Evolutionary conservation across 768 basidiomycete genomes (phyloP), one percentile per base, ranked within the genome.

Genomic region (Agaricus sinodeliciosus): DNA sequence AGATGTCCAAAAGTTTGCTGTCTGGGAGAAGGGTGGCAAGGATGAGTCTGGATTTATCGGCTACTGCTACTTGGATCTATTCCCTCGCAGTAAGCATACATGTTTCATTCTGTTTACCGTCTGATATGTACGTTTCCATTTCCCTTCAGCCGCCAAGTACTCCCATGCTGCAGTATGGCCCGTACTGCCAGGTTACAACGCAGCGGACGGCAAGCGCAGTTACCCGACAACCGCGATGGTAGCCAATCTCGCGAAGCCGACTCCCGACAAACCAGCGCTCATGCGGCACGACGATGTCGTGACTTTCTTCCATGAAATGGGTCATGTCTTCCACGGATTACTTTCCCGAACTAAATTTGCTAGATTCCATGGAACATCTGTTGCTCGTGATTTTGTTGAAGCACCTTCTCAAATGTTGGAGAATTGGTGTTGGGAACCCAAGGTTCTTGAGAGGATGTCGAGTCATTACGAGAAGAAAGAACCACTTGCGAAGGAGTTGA

Each of bases 241-340:
- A 6, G 91, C 92, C 36, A 94, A 93, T 65, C 78, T 94, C 9
- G 88, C 91, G 3, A 94, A 94, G 63, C 76, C 88, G 3, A 90
- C 89, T 1, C 80, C 84, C 1, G 81, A 84, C 5, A 83, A 84
- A 55, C 90, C 90, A 1, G 90, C 89, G 16, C 71, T 92, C 34
- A 88, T 94, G 89, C 72, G 80, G n/a, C 89, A 92, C 56, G 83
- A 85, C 59, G 88, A 91, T 53, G 90, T 90, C 1, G 89, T 90
- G 9, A 94, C 90, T 0, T 90, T 93, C 70, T 91, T 93, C 79
- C 91, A 94, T 59, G 91, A 92, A 67, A 88, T 90, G 85, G 89
- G 85, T 0, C 82, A 85, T 55, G 80, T 81, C 3, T 85, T 85
- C 72, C 82, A 85, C 58, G 80, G 79, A 9, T 66, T 94, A 43